Base-by-base conservation (phyloP, 2,329 filamentous ascomycete species). In the Clonostachys solani region DNA sequence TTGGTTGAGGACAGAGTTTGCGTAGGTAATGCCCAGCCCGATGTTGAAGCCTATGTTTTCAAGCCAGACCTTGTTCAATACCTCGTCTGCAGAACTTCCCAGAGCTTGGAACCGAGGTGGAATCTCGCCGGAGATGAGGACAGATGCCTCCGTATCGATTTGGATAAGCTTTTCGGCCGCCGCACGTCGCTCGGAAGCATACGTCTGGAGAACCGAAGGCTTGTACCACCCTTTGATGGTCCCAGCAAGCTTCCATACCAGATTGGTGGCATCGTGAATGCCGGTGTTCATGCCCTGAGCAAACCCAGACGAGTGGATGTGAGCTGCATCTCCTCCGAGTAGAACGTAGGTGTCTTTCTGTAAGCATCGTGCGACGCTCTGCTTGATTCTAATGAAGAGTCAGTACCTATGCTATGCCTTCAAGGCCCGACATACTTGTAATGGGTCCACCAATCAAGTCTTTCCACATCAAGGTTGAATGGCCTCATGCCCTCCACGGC, bases 21-120 rank as follows among this genome's bases (percentile, higher is more conserved):
- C 59, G 56, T 84, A 86, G 40, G 71, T 71, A 9, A 81, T 81
- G 5, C 80, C 81, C 9, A 82, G 68, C 1, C 81, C 81, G 0
- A 78, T 79, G 41, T 82, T 84, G 59, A 85, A 84, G 3, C 75
- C 71, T 16, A 81, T 73, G 40, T 81, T 81, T 44, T 78, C 73
- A 47, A 72, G 65, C 55, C 85, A 81, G 51, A 84, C 77, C 33
- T 71, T 64, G 0, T 75, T 75, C 0, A 86, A 67, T 1, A 77
- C 72, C 13, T 68, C 64, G 41, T 75, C 69, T 1, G 66, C 63
- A 45, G 37, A 72, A 67, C 15, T 61, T 60, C 40, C 56, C 52
- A 18, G 57, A 55, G 47, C 81, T 73, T 3, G 67, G 67, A 43
- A 54, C 56, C 61, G 67, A 71, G 36, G 62, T 60, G 13, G 63